Evolutionary conservation across 1,284 basidiomycete species (phyloP).

Genomic region (Irpex rosettiformis): DNA sequence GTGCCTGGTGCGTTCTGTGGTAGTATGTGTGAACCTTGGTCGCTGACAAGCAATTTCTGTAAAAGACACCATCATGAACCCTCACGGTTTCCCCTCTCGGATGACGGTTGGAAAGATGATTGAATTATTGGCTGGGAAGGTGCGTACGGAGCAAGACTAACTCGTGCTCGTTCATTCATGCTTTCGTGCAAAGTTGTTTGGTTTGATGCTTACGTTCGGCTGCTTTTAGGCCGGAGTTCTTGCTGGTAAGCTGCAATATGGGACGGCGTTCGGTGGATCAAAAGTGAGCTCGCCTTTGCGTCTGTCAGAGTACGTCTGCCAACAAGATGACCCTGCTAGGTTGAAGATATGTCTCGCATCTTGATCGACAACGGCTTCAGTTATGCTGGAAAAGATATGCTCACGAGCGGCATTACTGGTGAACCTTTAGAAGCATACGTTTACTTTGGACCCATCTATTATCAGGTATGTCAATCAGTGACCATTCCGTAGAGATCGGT

Average conservation of each 20-base stretch:
- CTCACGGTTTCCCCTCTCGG: slow-evolving; percentile 98
- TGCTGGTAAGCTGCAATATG: slow-evolving; percentile 85
- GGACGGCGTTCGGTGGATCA: slow-evolving; percentile 95
- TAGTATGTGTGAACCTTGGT: background rate
- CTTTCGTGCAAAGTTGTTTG: background rate
- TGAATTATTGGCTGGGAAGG: slow-evolving; percentile 95
- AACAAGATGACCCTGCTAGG: slow-evolving; percentile 39
- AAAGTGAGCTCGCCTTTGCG: slow-evolving; percentile 52
- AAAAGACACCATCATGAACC: slow-evolving; percentile 98
- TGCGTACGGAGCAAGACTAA: slow-evolving; percentile 25
- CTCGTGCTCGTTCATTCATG: slow-evolving; percentile 3
- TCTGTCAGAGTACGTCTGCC: slow-evolving; percentile 1
- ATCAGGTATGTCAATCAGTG: slow-evolving; percentile 63
- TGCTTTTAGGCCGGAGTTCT: slow-evolving; percentile 77
- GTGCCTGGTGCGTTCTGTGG: slow-evolving; percentile 64
- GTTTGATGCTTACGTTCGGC: slow-evolving; percentile 3
- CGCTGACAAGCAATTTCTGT: slow-evolving; percentile 4
- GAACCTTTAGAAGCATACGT: slow-evolving; percentile 96
- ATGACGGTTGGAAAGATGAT: slow-evolving; percentile 99
- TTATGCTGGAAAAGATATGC: slow-evolving; percentile 97
- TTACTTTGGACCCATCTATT: slow-evolving; percentile 98
- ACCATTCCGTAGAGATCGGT: background rate
- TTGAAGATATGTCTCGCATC: slow-evolving; percentile 98
- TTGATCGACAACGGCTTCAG: slow-evolving; percentile 95
- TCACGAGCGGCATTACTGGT: slow-evolving; percentile 97